Conservation (phyloP, 495 filamentous ascomycete genomes). For the Antarctomyces pellizariae region DNA sequence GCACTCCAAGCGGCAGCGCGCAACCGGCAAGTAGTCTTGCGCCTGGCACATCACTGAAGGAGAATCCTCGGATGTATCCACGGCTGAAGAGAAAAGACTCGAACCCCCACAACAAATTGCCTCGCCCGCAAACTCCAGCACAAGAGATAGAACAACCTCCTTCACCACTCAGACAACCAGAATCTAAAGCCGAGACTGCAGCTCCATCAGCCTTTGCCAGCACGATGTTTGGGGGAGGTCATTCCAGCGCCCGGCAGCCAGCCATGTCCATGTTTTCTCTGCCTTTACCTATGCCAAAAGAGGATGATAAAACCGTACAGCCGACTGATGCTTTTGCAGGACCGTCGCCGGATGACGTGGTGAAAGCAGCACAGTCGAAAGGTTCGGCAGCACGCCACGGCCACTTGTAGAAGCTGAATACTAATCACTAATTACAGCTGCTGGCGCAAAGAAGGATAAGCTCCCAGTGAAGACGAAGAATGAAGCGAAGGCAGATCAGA, state of each 20-base stretch:
- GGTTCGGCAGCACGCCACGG: constrained; percentile 27
- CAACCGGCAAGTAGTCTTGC: background rate
- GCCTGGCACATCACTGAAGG: constrained; percentile 1
- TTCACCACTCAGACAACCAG: constrained; percentile 1
- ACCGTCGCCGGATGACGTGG: constrained; percentile 86
- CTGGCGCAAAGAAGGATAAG: constrained; percentile 19
- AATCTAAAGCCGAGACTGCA: constrained; percentile 2
- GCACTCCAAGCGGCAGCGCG: background rate
- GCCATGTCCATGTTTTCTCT: constrained; percentile 16
- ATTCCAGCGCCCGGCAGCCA: constrained; percentile 8
- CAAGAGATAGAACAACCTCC: constrained; percentile 1
- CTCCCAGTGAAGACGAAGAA: constrained; percentile 8
- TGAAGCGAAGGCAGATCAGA: constrained; percentile 14
- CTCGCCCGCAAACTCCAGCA: constrained; percentile 1
- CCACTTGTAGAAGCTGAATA: constrained; percentile 6
- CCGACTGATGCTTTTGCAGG: constrained; percentile 45
- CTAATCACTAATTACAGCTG: constrained; percentile 15
- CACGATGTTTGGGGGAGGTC: constrained; percentile 30
- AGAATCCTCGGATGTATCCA: constrained; percentile 6
- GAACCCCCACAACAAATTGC: constrained; percentile 8
- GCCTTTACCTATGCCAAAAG: constrained; percentile 30
- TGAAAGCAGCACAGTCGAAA: constrained; percentile 74
- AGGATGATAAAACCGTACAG: constrained; percentile 15
- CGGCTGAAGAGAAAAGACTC: constrained; percentile 11
- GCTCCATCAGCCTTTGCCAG: constrained; percentile 45